Evolutionary conservation across 176 grass and related monocot genomes (phyloP).

Genomic region (Calamus simplicifolius): DNA sequence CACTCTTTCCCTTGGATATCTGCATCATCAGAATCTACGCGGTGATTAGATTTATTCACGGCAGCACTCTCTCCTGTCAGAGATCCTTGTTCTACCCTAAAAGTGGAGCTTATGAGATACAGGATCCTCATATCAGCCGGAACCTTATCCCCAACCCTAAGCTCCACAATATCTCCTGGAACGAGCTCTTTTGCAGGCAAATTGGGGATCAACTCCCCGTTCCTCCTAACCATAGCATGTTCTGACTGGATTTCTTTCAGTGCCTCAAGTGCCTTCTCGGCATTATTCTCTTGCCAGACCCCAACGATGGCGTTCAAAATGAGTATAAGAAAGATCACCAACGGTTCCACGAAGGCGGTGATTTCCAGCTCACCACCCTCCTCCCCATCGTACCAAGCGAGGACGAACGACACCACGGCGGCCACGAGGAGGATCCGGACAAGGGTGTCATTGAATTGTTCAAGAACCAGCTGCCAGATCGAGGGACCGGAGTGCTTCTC

Average conservation of each 20-base stretch:
- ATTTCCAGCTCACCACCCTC: slow-evolving; percentile 26
- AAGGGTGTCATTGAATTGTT: slow-evolving; percentile 87
- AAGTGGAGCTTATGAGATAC: slow-evolving; percentile 59
- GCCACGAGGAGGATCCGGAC: slow-evolving; percentile 78
- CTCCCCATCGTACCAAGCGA: slow-evolving; percentile 57
- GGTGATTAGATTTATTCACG: slow-evolving; percentile 71
- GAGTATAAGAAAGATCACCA: slow-evolving; percentile 96
- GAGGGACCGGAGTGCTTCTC: slow-evolving; percentile 69
- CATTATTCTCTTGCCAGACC: slow-evolving; percentile 93
- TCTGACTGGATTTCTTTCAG: slow-evolving; percentile 84
- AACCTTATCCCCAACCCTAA: slow-evolving; percentile 77
- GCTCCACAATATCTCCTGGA: slow-evolving; percentile 64
- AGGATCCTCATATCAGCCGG: slow-evolving; percentile 84
- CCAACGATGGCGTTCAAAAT: slow-evolving; percentile 82
- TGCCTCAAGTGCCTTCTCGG: slow-evolving; percentile 75
- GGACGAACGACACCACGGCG: slow-evolving; percentile 79
- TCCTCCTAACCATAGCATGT: slow-evolving; percentile 55
- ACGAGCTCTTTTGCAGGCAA: slow-evolving; percentile 64
- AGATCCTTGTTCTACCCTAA: slow-evolving; percentile 78
- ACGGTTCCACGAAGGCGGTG: slow-evolving; percentile 82
- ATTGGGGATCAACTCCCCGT: slow-evolving; percentile 32
- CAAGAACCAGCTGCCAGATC: slow-evolving; percentile 41
- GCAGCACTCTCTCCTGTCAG: slow-evolving; percentile 83
- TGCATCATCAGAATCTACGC: slow-evolving; percentile 36
- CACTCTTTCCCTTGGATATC: slow-evolving; percentile 95